phyloP scores from a whole-genome alignment of 2,329 filamentous ascomycete species.

The Diplodia sapinea region DNA sequence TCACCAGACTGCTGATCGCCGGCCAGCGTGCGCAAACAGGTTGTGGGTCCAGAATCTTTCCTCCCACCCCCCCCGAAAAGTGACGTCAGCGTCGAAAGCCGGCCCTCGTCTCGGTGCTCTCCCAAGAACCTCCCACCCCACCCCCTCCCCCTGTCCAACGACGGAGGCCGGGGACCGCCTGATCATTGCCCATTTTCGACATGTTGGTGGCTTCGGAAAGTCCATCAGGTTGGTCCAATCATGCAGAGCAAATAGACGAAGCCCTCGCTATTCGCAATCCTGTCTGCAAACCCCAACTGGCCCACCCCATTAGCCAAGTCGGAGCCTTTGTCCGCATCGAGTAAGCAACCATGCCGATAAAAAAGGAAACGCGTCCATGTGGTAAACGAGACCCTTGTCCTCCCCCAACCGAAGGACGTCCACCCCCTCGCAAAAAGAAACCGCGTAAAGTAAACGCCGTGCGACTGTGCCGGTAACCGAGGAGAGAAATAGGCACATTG shows the following conservation, averaged over 20 bases:
- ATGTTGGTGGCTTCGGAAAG: background rate
- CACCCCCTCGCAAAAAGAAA: background rate
- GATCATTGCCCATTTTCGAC: background rate
- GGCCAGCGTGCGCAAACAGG: background rate
- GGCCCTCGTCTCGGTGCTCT: no score
- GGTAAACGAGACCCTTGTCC: background rate
- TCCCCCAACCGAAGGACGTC: background rate
- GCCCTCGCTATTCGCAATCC: background rate
- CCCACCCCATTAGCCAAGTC: background rate
- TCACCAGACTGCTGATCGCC: background rate
- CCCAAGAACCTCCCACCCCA: background rate
- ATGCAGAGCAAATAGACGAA: background rate
- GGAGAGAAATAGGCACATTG: background rate
- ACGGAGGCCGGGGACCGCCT: background rate
- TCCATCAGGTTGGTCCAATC: background rate
- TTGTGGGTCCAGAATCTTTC: background rate
- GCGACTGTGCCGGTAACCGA: constrained; percentile 1
- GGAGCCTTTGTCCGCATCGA: background rate
- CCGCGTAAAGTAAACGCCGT: constrained; percentile 4
- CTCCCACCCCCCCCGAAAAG: background rate
- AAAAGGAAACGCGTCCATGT: background rate
- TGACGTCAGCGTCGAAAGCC: background rate
- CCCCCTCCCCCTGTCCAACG: background rate
- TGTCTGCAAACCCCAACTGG: background rate
- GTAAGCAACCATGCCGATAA: background rate